Evolutionary conservation across 2,329 filamentous ascomycete genomes (phyloP).

Genomic region (Drechslerella stenobrocha): DNA sequence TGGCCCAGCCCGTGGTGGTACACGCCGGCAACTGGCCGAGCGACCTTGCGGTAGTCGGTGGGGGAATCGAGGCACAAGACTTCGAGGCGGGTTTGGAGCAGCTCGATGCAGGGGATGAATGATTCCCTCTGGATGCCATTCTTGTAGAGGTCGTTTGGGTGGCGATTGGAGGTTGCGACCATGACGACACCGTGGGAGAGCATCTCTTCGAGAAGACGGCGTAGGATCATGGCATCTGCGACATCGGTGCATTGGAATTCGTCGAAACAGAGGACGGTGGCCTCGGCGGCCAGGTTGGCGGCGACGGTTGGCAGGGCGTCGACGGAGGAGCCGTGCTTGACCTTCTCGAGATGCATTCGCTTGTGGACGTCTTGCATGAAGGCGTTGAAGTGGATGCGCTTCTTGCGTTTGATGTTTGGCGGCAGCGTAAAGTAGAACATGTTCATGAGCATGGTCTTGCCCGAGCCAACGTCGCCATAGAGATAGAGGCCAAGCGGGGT

Average conservation of each 20-base stretch:
- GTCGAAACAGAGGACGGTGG: conserved; percentile 89
- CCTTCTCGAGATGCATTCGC: conserved; percentile 91
- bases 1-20: conserved; percentile 86
- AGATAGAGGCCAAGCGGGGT: conserved; percentile 90
- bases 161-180: conserved; percentile 94
- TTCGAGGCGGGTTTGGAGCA: conserved; percentile 79
- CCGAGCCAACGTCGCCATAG: conserved; percentile 93
- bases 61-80: conserved; percentile 93
- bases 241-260: conserved; percentile 99
- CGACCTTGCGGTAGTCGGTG: conserved; percentile 97
- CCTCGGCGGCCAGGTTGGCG: conserved; percentile 82
- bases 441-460: conserved; percentile 99
- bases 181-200: conserved; percentile 98
- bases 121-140: conserved; percentile 96
- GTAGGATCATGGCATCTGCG: conserved; percentile 87
- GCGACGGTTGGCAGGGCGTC: conserved; percentile 91
- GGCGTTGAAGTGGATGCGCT: conserved; percentile 96
- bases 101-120: conserved; percentile 91
- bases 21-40: conserved; percentile 85
- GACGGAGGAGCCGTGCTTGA: conserved; percentile 82
- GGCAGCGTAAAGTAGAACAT: conserved; percentile 91
- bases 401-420: conserved; percentile 87
- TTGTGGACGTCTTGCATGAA: conserved; percentile 99
- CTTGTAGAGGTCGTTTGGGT: conserved; percentile 94
- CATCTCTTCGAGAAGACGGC: conserved; percentile 80